Evolutionary conservation across 2,329 filamentous ascomycete species (phyloP).

Genomic region (Ophiostoma ulmi): DNA sequence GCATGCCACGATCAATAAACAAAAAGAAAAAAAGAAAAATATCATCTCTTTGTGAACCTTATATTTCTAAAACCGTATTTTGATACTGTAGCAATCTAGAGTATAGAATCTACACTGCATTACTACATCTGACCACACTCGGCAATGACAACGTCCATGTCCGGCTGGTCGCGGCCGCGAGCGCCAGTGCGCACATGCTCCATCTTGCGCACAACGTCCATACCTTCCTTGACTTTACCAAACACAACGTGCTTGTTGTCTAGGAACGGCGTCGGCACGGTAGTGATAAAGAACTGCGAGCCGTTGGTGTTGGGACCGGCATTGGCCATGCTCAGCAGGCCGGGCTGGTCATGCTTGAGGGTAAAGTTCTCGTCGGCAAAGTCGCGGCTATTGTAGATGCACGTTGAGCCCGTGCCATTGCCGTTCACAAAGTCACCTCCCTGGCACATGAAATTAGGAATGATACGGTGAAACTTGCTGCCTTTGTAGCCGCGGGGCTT

Average conservation of each 20-base stretch:
- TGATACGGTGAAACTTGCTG: constrained; percentile 89
- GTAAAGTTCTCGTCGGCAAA: constrained; percentile 91
- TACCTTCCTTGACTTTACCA: constrained; percentile 79
- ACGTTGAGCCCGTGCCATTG: constrained; percentile 81
- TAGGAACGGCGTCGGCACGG: constrained; percentile 77
- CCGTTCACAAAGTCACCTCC: constrained; percentile 89
- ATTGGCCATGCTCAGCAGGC: constrained; percentile 91
- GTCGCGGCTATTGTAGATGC: constrained; percentile 70
- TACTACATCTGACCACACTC: constrained; percentile 89
- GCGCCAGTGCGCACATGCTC: constrained; percentile 81
- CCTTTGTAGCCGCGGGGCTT: constrained; percentile 90
- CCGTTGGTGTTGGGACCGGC: constrained; percentile 90
- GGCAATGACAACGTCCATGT: constrained; percentile 74
- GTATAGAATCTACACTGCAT: not conserved
- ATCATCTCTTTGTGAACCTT: too few relatives aligned
- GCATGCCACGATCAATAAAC: too few relatives aligned
- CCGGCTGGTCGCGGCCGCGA: constrained; percentile 70
- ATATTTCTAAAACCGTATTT: not conserved
- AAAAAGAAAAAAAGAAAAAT: too few relatives aligned
- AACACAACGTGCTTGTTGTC: constrained; percentile 95
- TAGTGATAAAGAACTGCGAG: constrained; percentile 96
- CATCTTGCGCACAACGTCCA: constrained; percentile 89
- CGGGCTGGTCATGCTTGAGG: constrained; percentile 70
- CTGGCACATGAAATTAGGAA: constrained; percentile 96
- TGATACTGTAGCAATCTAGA: not conserved